A percentile compares a stretch with the other conserved stretches of the same genome.
These are phyloP conservation scores for Sporothrix inflata DNA, from an alignment of 2,329 filamentous ascomycete genomes.

Conservation along the genomic window DNA sequence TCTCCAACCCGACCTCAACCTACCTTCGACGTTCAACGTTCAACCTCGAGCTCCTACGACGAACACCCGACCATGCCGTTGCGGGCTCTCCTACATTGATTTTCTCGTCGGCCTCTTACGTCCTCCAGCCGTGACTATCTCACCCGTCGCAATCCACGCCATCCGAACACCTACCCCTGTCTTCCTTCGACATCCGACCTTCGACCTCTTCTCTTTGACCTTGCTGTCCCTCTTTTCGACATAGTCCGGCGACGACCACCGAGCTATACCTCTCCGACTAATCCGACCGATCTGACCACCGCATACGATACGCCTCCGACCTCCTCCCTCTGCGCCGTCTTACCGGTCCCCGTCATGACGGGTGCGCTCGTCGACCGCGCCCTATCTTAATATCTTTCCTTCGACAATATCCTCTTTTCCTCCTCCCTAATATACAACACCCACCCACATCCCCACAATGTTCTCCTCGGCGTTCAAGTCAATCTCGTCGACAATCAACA, in stretches of 20 bases:
- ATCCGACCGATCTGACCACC: neutral
- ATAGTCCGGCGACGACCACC: neutral
- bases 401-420: neutral
- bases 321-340: neutral
- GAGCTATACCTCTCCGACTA: neutral
- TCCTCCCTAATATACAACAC: neutral
- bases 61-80: neutral
- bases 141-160: neutral
- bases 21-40: neutral
- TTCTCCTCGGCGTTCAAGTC: conserved; percentile 94
- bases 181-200: neutral
- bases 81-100: neutral
- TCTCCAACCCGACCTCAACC: neutral
- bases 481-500: conserved; percentile 82
- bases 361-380: conserved; percentile 10
- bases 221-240: neutral
- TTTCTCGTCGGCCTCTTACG: neutral
- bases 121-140: neutral
- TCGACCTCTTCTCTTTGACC: neutral
- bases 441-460: conserved; percentile 58
- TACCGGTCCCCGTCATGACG: conserved; percentile 21
- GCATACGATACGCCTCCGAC: neutral
- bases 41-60: neutral
- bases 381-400: neutral
- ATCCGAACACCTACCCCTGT: conserved; percentile 8